Conservation (phyloP, 2,329 filamentous ascomycete species). For the Parastagonospora nodorum region DNA sequence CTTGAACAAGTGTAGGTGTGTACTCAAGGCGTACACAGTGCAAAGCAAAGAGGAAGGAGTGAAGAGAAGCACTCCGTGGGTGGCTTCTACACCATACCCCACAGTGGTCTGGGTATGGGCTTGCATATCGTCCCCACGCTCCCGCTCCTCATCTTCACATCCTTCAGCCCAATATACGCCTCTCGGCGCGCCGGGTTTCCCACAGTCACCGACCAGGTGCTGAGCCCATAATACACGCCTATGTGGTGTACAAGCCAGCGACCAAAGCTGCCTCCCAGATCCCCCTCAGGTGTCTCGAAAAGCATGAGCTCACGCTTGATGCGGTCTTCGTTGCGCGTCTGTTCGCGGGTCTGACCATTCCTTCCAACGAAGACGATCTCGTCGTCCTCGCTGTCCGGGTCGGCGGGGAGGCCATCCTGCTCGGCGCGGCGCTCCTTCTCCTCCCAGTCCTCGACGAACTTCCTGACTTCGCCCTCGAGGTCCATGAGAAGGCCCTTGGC, state of each 20-base stretch:
- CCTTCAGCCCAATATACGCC: conserved; percentile 79
- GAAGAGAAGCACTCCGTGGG: not conserved
- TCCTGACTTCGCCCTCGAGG: conserved; percentile 81
- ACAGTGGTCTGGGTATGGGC: conserved; percentile 43
- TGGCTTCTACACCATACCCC: conserved; percentile 36
- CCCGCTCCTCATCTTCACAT: conserved; percentile 42
- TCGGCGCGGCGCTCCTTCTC: conserved; percentile 58
- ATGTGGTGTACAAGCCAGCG: conserved; percentile 94
- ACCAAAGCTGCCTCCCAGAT: conserved; percentile 79
- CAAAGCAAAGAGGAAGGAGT: not conserved
- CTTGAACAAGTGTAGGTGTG: not conserved
- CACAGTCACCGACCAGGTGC: conserved; percentile 78
- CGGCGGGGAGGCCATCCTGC: conserved; percentile 49
- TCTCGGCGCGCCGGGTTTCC: conserved; percentile 74
- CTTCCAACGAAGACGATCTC: conserved; percentile 90
- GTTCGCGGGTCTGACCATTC: conserved; percentile 66
- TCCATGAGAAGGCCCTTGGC: conserved; percentile 81
- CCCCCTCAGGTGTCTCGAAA: conserved; percentile 78
- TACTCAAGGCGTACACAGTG: not conserved
- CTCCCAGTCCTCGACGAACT: conserved; percentile 70
- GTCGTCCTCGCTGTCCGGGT: conserved; percentile 70
- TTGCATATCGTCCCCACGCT: conserved; percentile 14
- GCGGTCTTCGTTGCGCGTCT: conserved; percentile 56
- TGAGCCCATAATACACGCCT: conserved; percentile 87
- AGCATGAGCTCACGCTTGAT: conserved; percentile 70